Evolutionary conservation across 495 filamentous ascomycete genomes (phyloP).

Genomic region (Parmelia sp.): DNA sequence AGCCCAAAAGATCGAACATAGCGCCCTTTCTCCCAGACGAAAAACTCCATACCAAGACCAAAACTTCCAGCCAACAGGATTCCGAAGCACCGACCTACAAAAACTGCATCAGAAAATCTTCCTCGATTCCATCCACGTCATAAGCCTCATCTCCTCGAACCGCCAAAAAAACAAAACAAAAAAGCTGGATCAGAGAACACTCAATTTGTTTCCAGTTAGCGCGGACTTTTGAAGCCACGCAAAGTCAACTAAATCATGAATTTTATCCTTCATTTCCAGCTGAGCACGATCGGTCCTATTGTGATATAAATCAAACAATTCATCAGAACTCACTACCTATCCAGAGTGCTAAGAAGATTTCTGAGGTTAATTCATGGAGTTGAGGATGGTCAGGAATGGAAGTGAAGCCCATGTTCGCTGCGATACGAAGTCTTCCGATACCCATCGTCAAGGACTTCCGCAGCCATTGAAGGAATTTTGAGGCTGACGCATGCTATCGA

Average conservation of each 20-base stretch:
- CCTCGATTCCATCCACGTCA: no score
- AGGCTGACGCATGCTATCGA: no score
- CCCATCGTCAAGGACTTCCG: no score
- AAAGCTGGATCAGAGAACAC: neutral
- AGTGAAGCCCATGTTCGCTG: no score
- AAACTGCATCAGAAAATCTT: no score
- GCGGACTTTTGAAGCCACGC: neutral
- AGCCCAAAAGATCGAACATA: neutral
- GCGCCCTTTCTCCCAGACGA: neutral
- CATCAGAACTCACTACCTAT: neutral
- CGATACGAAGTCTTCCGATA: no score
- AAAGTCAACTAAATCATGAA: neutral
- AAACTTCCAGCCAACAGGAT: no score
- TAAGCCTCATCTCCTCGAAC: neutral
- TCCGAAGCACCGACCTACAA: no score
- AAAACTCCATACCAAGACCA: no score
- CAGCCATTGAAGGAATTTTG: no score
- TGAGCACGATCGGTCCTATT: neutral
- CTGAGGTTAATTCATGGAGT: neutral
- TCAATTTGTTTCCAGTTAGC: neutral
- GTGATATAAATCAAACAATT: neutral
- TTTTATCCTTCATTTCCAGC: neutral
- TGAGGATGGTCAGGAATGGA: neutral
- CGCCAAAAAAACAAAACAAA: neutral
- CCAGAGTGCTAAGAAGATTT: neutral